Conservation (phyloP, 73 alveolate genomes). For the Diophrys appendiculata region DNA sequence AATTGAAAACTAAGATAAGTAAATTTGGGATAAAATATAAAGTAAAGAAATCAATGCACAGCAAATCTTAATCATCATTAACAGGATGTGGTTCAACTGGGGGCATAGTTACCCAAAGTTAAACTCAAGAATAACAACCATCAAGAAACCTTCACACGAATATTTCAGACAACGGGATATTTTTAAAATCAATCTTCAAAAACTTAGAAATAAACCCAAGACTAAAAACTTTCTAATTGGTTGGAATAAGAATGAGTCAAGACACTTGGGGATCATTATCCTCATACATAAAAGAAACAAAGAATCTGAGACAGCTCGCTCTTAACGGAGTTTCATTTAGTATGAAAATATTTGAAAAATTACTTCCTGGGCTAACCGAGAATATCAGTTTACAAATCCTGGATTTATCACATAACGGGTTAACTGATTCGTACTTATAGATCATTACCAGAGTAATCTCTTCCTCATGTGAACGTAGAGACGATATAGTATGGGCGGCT, state of each 20-base stretch:
- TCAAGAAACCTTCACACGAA: no score
- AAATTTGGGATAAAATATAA: background rate
- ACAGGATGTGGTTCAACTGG: no score
- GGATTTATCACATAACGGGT: no score
- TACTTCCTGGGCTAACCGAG: conserved; percentile 16
- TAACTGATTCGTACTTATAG: conserved; percentile 42
- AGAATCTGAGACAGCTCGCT: background rate
- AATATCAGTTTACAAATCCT: conserved; percentile 21
- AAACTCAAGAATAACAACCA: no score
- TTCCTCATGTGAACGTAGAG: conserved; percentile 70
- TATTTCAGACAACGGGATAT: background rate
- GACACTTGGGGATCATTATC: background rate
- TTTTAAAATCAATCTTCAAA: background rate
- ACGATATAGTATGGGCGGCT: conserved; percentile 66
- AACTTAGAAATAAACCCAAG: background rate
- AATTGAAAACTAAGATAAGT: no score
- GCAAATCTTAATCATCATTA: no score
- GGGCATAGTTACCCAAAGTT: no score
- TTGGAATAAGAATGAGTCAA: background rate
- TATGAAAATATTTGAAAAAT: conserved; percentile 1
- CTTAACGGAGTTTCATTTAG: background rate
- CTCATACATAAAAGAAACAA: background rate
- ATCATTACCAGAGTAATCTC: conserved; percentile 55
- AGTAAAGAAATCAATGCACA: background rate
- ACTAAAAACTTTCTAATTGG: background rate